These are phyloP conservation scores for Geotrichum candidum DNA, from an alignment of 1,139 yeast genomes.

Conservation along the genomic window DNA sequence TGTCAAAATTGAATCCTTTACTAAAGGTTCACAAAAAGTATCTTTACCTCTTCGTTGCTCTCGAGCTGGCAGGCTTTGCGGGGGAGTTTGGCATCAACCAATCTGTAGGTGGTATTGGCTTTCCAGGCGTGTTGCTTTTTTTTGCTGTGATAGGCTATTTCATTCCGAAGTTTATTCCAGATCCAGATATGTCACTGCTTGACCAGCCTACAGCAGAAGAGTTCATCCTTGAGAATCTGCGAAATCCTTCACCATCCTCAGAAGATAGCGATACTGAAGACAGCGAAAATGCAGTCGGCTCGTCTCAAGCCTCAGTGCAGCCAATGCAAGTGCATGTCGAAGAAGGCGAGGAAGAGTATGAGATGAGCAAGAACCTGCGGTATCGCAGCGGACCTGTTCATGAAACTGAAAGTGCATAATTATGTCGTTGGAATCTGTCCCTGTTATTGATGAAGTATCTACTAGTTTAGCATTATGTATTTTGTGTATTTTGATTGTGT, in stretches of 20 bases:
- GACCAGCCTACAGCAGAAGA: constrained; percentile 74
- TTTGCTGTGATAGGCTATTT: constrained; percentile 57
- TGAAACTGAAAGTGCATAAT: not conserved
- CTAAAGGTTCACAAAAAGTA: constrained; percentile 33
- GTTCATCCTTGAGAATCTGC: constrained; percentile 41
- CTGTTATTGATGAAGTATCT: not conserved
- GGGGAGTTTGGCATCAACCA: constrained; percentile 81
- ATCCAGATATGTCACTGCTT: constrained; percentile 51
- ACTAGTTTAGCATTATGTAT: not conserved
- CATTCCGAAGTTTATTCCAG: constrained; percentile 60
- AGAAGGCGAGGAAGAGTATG: not conserved
- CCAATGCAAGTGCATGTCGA: not conserved
- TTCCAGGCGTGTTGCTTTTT: constrained; percentile 73
- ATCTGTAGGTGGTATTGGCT: constrained; percentile 89
- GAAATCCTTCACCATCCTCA: constrained; percentile 2
- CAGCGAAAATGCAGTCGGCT: not conserved
- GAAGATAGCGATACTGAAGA: not conserved
- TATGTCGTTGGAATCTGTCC: not conserved
- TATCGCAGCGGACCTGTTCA: not conserved
- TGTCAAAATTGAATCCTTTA: constrained; percentile 34
- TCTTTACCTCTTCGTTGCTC: constrained; percentile 48
- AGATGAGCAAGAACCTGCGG: not conserved
- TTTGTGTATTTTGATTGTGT: not conserved
- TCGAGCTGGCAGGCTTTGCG: constrained; percentile 58
- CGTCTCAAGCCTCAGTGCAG: not conserved